Evolutionary conservation across 441 rosid species (phyloP), one percentile per base, ranked within the genome.

Genomic region (Mallotus japonicus): DNA sequence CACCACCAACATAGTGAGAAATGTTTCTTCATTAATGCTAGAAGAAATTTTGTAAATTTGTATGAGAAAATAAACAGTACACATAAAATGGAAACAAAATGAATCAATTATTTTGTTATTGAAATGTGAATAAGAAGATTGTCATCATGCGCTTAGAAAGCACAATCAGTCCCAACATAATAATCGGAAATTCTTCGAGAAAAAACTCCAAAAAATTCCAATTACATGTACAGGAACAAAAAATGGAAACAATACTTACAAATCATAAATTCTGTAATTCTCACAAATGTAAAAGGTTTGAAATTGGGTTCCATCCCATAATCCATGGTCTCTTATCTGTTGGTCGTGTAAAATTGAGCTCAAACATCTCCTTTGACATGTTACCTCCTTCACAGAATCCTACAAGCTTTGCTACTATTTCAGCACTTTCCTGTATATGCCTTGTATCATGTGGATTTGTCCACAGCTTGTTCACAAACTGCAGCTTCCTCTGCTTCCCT

Each of bases 281-380:
- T 88, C 85, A 95, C 44, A 91, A 72, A 80, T 93, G 84, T n/a
- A 96, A 90, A 73, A 96, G 90, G 76, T 89, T 88, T 65, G 99
- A 90, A 68, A 96, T 89, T 67, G 77, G 92, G 83, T 93, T 89
- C 99, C 99, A 95, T 47, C 94, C 97, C 83, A 85, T 87, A 46
- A 85, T 83, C 99, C 99, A 93, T 6, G 94, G 86, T 74, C 95
- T 90, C 81, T 82, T 96, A 55, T 92, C 98, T 0, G 90, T 72
- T 54, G 99, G 98, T 57, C 86, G 74, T 0, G 92, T 94, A 67
- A 96, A 92, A 70, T 96, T 96, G 73, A 96, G 94, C 82, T 96
- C 98, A 78, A 96, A 96, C 99, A 96, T 96, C 87, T 92, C 98
- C 82, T 92, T 96, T 15, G 98, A 86, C 81, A 93, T 84, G 81